Evolutionary conservation across 495 filamentous ascomycete genomes (phyloP).

Genomic region (Lineolata rhizophorae): DNA sequence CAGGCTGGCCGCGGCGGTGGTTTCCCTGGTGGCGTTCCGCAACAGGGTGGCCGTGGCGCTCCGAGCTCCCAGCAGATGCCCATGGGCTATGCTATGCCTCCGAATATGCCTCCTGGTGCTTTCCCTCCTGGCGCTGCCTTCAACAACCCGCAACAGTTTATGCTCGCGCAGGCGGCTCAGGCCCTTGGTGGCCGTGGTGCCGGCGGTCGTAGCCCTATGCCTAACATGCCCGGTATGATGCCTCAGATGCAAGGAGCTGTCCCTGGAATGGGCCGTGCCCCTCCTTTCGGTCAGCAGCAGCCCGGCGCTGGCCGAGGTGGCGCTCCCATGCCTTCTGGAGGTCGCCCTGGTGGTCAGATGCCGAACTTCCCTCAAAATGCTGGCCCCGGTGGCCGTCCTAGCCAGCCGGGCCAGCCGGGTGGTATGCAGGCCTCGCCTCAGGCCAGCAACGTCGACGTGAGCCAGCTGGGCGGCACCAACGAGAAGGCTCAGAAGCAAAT

Average conservation of each 20-base stretch:
- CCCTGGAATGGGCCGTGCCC: slow-evolving; percentile 40
- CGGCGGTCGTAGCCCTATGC: slow-evolving; percentile 54
- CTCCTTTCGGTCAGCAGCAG: slow-evolving; percentile 4
- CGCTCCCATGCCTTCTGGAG: too few species aligned
- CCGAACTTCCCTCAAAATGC: slow-evolving; percentile 26
- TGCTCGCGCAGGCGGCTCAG: slow-evolving; percentile 24
- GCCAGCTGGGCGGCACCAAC: slow-evolving; percentile 30
- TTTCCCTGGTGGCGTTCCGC: slow-evolving; percentile 53
- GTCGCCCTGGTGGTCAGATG: slow-evolving; percentile 7
- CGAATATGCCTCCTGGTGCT: slow-evolving; percentile 43
- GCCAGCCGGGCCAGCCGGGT: slow-evolving; percentile 21
- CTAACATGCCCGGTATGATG: slow-evolving; percentile 41
- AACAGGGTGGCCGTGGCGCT: slow-evolving; percentile 67
- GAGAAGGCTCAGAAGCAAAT: slow-evolving; percentile 84
- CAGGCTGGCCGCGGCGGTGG: slow-evolving; percentile 69
- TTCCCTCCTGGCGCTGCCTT: slow-evolving; percentile 16
- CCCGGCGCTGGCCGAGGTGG: too few species aligned
- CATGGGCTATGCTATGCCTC: slow-evolving; percentile 51
- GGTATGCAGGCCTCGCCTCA: slow-evolving; percentile 2
- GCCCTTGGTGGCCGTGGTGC: slow-evolving; percentile 41
- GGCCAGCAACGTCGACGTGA: slow-evolving; percentile 14
- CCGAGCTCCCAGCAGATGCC: slow-evolving; percentile 58
- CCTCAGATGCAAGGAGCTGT: slow-evolving; percentile 37
- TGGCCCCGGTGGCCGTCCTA: slow-evolving; percentile 26
- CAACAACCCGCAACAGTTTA: slow-evolving; percentile 16